Evolutionary conservation across 352 stramenopile species (phyloP), one percentile per base, ranked within the genome.

Genomic region (Globisporangium apiculatum): DNA sequence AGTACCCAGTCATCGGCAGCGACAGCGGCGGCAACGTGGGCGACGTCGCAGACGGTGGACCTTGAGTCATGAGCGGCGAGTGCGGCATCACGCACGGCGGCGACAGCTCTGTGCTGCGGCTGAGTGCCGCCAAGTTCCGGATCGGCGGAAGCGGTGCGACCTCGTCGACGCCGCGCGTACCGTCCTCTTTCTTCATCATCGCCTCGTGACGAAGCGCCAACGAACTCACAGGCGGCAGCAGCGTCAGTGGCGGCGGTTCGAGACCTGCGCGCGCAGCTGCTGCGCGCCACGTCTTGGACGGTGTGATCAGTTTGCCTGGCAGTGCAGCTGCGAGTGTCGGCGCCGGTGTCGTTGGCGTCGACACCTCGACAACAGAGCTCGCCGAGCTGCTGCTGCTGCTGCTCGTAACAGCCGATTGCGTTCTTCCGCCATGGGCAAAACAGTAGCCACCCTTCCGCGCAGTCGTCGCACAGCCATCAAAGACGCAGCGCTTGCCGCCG

Each of bases 391-490:
- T 7, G 10, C 4, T 50, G 5, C 15, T 18, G 12, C 24, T 47
- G 1, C 45, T 24, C 6, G 4, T 12, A 24, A 35, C 15, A 45
- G 51, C 9, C 15, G 45, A 2, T 9, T 56, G 53, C 7, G 60
- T 53, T 9, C 75, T 68, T 1, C 83, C 83, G 18, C 85, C 85
- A 45, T 94, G 85, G 12, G 83, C 83, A 68, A 94, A 92, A 69
- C 85, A 94, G 56, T 70, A 89, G 4, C 85, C 85, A 35, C 83
- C 85, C 51, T 88, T 89, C 40, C 85, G 77, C 14, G 85, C 85
- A 10, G 83, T 93, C 1, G 83, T 94, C 18, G 73, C 76, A 56
- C 85, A 94, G 18, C 79, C 79, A 47, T 85, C 76, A 14, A 77
- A 71, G 35, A 88, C 66, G 48, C 85, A 95, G 46, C 83, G 81